Conservation (phyloP, 345 rosid genomes). For the Hibiscus syriacus region DNA sequence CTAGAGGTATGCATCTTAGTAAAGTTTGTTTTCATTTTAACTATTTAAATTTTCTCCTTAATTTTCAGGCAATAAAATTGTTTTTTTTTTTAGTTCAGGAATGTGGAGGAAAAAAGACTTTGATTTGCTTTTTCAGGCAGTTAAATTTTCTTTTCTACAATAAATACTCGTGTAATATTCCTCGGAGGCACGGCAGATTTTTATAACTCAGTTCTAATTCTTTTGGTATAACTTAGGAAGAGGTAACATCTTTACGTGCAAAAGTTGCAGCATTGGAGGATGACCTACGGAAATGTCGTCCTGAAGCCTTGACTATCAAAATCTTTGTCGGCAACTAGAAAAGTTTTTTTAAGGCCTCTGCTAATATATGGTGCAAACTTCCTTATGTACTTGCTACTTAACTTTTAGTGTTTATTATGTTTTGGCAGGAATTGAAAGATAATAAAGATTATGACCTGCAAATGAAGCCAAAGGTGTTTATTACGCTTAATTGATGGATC, state of each 20-base stretch:
- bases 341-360: slow-evolving; percentile 39
- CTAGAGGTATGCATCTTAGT: slow-evolving; percentile 43
- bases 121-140: not conserved
- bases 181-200: not conserved
- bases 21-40: not conserved
- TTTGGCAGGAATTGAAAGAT: slow-evolving; percentile 75
- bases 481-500: not conserved
- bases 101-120: not conserved
- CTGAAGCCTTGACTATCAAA: slow-evolving; percentile 52
- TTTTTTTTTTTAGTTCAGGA: not conserved
- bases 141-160: not conserved
- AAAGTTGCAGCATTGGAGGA: slow-evolving; percentile 71
- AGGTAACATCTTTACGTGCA: slow-evolving; percentile 47
- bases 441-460: slow-evolving; percentile 72
- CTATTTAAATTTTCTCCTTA: not conserved
- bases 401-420: slow-evolving; percentile 10
- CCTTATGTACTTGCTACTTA: slow-evolving; percentile 1
- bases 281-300: slow-evolving; percentile 63
- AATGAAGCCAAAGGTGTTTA: slow-evolving; percentile 75
- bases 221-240: slow-evolving; percentile 52
- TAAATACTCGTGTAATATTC: not conserved
- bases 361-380: not conserved
- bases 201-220: slow-evolving; percentile 5
- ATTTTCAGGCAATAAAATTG: not conserved
- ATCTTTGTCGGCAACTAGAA: slow-evolving; percentile 51